Conservation (phyloP, 371 early-diverging fungal species). For the Sporodiniella umbellata region DNA sequence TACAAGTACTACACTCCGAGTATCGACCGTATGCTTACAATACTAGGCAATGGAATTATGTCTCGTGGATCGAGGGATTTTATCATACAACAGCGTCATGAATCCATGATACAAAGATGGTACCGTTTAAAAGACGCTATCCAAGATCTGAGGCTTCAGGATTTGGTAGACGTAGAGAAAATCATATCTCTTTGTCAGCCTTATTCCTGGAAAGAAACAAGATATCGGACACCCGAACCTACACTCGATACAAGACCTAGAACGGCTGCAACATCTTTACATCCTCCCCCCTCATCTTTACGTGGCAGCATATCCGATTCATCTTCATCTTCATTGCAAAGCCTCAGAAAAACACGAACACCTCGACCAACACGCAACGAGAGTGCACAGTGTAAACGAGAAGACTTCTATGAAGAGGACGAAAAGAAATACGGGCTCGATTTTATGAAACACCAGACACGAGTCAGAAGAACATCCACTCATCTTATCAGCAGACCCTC, state of each 20-base stretch:
- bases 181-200: constrained; percentile 12
- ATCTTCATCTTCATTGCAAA: constrained; percentile 8
- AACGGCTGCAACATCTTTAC: constrained; percentile 1
- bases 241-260: constrained; percentile 1
- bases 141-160: constrained; percentile 43
- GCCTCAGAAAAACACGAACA: constrained; percentile 4
- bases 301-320: constrained; percentile 16
- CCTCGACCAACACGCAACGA: constrained; percentile 10
- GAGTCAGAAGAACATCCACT: not conserved
- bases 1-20: constrained; percentile 61
- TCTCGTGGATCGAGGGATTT: constrained; percentile 49
- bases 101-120: constrained; percentile 54
- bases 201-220: constrained; percentile 27
- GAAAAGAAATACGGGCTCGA: constrained; percentile 16
- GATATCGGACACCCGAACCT: constrained; percentile 35
- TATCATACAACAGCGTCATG: constrained; percentile 41
- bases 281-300: constrained; percentile 5
- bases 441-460: constrained; percentile 7
- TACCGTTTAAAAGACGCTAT: constrained; percentile 44
- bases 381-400: constrained; percentile 1
- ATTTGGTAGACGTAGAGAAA: constrained; percentile 47
- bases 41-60: constrained; percentile 57
- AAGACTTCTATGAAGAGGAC: constrained; percentile 28
- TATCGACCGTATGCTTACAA: constrained; percentile 56
- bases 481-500: not conserved